Base-by-base conservation (phyloP, 345 rosid genomes). In the Arabis hirsuta region DNA sequence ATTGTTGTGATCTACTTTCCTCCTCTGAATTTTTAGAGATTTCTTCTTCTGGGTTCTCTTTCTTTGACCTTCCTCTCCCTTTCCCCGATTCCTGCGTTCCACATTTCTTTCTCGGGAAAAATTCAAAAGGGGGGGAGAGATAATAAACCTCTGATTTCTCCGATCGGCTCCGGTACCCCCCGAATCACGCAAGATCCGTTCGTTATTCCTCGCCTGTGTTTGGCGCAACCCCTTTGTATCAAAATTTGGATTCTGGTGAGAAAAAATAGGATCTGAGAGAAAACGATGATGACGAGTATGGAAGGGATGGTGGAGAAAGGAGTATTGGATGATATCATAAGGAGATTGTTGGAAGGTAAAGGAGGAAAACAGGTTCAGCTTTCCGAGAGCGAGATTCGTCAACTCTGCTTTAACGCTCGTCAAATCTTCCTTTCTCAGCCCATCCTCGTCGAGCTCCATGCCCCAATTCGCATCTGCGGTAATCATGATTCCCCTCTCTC, bases 381-480 rank as follows among this genome's bases (percentile, higher is more conserved):
- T 7, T 94, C 98, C 2, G 98, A 94, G 79, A 85, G 82, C 46
- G 98, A 94, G 87, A 91, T 94, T 84, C 96, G 98, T 63, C 98
- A 89, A 82, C 88, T 94, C 48, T 94, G 98, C 73, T 82, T 89
- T 74, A 89, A 86, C 77, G 90, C 97, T 26, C 92, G 97, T 52
- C 95, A 94, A 83, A 87, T 89, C 80, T 86, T 94, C 83, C 86
- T 89, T 42, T 83, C 92, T 34, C 86, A 90, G 73, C 97, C 98
- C 47, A 84, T 32, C 76, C 97, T 93, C 75, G 82, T 91, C 74
- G 84, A 85, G 80, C 61, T 91, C 52, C 85, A 72, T 72, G 92
- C 97, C 71, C 98, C 98, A 4, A 72, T 94, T 69, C 91, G 92
- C 48, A 79, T 94, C 69, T 91, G 96, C 62, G 98, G 95, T 93